A percentile compares a stretch with the other conserved stretches of the same genome.
Conservation (phyloP, 441 rosid species). For the Sinapis alba region DNA sequence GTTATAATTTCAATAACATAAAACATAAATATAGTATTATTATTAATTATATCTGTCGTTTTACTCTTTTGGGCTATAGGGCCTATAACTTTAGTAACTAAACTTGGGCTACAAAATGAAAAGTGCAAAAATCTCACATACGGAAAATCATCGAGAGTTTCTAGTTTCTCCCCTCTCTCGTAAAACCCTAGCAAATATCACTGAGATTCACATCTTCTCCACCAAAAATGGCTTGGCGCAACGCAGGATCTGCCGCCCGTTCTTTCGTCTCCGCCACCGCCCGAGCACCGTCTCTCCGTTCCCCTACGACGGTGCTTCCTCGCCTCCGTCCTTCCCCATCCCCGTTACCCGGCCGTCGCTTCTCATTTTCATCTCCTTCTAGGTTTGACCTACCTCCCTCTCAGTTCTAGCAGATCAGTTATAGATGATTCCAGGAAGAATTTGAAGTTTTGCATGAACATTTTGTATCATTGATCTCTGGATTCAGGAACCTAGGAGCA, state of each 20-base stretch:
- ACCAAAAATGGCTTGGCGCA: conserved; percentile 50
- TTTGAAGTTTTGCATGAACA: not conserved
- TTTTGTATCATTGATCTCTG: not conserved
- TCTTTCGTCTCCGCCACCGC: conserved; percentile 46
- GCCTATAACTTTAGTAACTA: not conserved
- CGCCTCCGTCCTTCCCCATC: conserved; percentile 44
- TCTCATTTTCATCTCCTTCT: conserved; percentile 54
- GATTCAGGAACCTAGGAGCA: conserved; percentile 48
- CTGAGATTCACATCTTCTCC: conserved; percentile 11
- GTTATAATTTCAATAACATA: no score
- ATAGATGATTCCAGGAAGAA: not conserved
- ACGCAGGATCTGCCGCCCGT: conserved; percentile 46
- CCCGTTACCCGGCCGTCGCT: conserved; percentile 57
- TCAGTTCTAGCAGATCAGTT: not conserved
- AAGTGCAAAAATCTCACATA: not conserved
- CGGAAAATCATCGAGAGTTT: not conserved
- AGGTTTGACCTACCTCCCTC: conserved; percentile 43
- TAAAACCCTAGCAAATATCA: conserved; percentile 34
- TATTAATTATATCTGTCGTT: no score
- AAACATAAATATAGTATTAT: no score
- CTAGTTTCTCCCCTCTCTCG: not conserved
- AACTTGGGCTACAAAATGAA: not conserved
- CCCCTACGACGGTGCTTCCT: conserved; percentile 48
- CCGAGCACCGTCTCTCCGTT: conserved; percentile 60
- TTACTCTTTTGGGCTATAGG: not conserved